Percentiles rank a stretch among this genome's conserved stretches.
Conservation (phyloP, 2,329 filamentous ascomycete genomes). For the Rhexocercosporidium sp. region DNA sequence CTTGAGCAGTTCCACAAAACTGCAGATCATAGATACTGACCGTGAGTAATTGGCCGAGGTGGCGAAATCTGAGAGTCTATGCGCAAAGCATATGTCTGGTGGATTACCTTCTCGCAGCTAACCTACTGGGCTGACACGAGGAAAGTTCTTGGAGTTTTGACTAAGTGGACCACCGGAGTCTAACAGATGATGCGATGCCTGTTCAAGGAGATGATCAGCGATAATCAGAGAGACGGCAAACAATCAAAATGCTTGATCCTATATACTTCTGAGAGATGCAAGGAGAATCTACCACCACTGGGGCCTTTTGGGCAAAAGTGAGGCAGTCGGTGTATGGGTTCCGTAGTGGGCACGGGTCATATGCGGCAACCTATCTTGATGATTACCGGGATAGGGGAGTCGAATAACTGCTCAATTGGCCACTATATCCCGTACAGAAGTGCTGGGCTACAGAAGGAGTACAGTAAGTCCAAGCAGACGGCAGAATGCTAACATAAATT, state of each 20-base stretch:
- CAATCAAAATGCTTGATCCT: background rate
- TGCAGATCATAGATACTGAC: conserved; percentile 13
- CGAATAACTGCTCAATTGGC: background rate
- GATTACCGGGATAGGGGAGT: background rate
- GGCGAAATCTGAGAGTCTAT: background rate
- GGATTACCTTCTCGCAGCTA: background rate
- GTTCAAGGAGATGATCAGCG: background rate
- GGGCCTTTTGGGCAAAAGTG: background rate
- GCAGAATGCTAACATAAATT: too few relatives aligned
- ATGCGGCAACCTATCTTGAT: background rate
- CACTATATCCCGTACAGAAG: background rate
- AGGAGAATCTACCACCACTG: background rate
- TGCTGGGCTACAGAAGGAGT: background rate
- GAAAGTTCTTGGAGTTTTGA: background rate
- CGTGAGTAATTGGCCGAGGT: background rate
- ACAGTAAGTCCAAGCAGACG: background rate
- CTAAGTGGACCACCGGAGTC: background rate
- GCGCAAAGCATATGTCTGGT: background rate
- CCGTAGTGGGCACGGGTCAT: background rate
- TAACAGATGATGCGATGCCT: background rate
- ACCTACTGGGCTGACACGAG: background rate
- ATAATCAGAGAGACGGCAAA: background rate
- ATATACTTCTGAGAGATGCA: background rate
- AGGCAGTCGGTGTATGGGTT: background rate
- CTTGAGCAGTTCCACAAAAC: background rate